Evolutionary conservation across 192 early-diverging fungal genomes (phyloP).

Genomic region (Podila horticola): DNA sequence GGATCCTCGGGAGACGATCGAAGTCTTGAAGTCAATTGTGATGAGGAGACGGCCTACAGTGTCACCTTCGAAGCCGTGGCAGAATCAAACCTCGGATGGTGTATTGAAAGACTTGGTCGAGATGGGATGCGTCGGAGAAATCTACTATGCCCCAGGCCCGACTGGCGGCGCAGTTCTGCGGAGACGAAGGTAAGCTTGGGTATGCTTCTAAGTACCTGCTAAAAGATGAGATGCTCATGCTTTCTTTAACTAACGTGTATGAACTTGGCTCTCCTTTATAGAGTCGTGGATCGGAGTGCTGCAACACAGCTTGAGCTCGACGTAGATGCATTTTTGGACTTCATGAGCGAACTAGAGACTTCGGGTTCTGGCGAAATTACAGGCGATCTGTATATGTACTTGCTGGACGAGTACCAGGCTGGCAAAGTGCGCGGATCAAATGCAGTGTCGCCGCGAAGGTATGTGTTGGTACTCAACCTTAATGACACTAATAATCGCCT

Average conservation of each 20-base stretch:
- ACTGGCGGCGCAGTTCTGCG: constrained; percentile 62
- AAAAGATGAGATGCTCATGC: constrained; percentile 9
- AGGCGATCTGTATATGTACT: constrained; percentile 80
- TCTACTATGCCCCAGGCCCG: constrained; percentile 64
- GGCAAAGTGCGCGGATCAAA: constrained; percentile 51
- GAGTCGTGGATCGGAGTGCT: constrained; percentile 17
- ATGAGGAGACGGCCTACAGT: constrained; percentile 52
- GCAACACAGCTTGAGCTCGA: constrained; percentile 61
- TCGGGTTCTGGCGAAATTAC: constrained; percentile 54
- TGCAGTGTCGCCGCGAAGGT: constrained; percentile 59
- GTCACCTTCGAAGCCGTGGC: constrained; percentile 26
- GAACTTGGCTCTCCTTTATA: constrained; percentile 3
- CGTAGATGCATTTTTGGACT: constrained; percentile 69
- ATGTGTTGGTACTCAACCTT: background rate
- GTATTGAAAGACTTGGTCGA: constrained; percentile 32
- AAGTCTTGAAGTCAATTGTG: constrained; percentile 54
- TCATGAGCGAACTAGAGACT: constrained; percentile 63
- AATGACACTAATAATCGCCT: background rate
- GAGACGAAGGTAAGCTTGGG: constrained; percentile 42
- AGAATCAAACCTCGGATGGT: constrained; percentile 1
- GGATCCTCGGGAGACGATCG: constrained; percentile 40
- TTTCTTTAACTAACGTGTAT: background rate
- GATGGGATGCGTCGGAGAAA: constrained; percentile 54
- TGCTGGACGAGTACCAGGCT: constrained; percentile 77
- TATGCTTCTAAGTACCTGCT: background rate